Percentiles rank a stretch among this genome's conserved stretches.
Conservation (phyloP, 768 basidiomycete genomes). For the Lentinula lateritia region DNA sequence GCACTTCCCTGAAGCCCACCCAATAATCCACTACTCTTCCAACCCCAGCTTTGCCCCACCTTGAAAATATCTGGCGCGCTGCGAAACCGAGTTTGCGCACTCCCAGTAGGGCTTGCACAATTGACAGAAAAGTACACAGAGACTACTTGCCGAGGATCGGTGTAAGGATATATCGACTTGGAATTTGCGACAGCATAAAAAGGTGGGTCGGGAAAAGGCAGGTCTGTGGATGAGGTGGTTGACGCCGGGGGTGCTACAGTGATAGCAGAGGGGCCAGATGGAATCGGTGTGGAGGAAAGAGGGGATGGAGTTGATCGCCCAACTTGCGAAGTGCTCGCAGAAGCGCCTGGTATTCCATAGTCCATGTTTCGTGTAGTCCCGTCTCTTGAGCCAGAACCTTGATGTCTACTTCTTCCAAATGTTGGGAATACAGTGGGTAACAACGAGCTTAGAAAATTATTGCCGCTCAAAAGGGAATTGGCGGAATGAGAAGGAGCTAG, state of each 20-base stretch:
- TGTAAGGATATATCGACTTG: slow-evolving; percentile 49
- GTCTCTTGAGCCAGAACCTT: neutral
- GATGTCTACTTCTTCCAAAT: neutral
- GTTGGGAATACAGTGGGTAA: neutral
- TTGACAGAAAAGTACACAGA: slow-evolving; percentile 81
- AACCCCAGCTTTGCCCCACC: slow-evolving; percentile 89
- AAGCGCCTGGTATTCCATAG: neutral
- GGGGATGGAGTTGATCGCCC: neutral
- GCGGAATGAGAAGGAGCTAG: neutral
- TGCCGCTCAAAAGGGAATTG: neutral
- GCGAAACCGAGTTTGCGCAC: slow-evolving; percentile 76
- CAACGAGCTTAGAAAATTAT: neutral
- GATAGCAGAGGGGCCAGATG: neutral
- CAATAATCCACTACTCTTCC: slow-evolving; percentile 62
- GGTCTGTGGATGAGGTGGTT: neutral
- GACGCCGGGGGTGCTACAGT: neutral
- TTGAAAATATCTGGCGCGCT: slow-evolving; percentile 84
- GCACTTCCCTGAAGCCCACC: neutral
- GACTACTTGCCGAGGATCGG: slow-evolving; percentile 66
- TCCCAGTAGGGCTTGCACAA: slow-evolving; percentile 77
- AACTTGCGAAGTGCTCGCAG: neutral
- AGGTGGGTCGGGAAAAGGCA: neutral
- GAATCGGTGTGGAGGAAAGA: neutral
- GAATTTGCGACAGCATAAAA: neutral
- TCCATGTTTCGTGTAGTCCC: neutral